Evolutionary conservation across 2,329 filamentous ascomycete genomes (phyloP), one percentile per base, ranked within the genome.

Genomic region (Aurifilum marmelostoma): DNA sequence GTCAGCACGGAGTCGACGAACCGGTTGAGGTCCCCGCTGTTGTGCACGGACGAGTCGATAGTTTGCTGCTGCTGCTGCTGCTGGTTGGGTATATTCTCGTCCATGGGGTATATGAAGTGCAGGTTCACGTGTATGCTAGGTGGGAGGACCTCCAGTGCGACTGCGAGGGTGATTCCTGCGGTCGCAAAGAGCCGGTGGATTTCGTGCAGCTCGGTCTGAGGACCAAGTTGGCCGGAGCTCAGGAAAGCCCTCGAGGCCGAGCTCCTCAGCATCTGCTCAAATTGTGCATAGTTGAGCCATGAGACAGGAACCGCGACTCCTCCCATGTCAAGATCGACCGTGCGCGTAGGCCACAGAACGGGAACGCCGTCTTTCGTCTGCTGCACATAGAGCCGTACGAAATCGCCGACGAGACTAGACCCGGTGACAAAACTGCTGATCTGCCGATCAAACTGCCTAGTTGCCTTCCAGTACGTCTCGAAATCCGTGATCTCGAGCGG

Each of bases 401-500:
- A 98, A 75, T 98, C 92, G n/a, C 96, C 96, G 2, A 93, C 97
- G 67, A 99, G 80, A 80, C 95, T 98, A 12, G 95, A 98, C 0
- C 95, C 96, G 0, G 95, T 98, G 24, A 99, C 93, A 32, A 98
- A 88, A 32, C 93, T 92, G 76, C 88, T 96, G 32, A 92, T 91
- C 61, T 94, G 92, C 64, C 92, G 90, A 77, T 97, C 93, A 62
- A 96, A 87, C 74, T 97, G 94, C 75, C 94, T 97, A 1, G 96
- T 99, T 0, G 95, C 95, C 80, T 98, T 99, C 96, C 96, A 99
- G 80, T 99, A 99, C 0, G 96, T 98, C 72, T 97, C 96, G 75
- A 98, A 99, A 76, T 98, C 94, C 1, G 96, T 97, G 71, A 99
- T 97, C 79, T 99, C 96, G 29, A 99, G 84, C 3, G 96, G 94